These are phyloP conservation scores for Eimeria sp. DNA, from an alignment of 169 alveolate species.

Conservation along the genomic window DNA sequence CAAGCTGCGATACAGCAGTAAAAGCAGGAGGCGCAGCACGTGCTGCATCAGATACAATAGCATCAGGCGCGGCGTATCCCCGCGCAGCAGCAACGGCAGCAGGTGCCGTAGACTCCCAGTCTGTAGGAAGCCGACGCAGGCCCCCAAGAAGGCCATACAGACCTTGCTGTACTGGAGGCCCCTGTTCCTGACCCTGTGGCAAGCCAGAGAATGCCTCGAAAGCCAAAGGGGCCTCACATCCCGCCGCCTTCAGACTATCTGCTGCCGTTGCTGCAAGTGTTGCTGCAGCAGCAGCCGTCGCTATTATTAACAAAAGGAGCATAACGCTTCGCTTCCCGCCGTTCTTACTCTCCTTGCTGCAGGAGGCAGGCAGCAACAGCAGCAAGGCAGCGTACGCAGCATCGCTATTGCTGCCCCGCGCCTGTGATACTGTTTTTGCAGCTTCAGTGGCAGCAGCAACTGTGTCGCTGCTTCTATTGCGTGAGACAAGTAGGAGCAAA, in stretches of 20 bases:
- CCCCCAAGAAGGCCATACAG: neutral
- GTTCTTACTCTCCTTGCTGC: slow-evolving; percentile 1
- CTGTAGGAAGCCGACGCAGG: slow-evolving; percentile 24
- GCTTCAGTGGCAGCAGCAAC: slow-evolving; percentile 44
- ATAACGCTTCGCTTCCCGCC: slow-evolving; percentile 1
- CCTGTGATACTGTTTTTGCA: slow-evolving; percentile 29
- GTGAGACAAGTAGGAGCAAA: neutral
- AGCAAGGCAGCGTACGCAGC: slow-evolving; percentile 39
- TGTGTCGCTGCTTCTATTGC: slow-evolving; percentile 15
- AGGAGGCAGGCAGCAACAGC: slow-evolving; percentile 31
- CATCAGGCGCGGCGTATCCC: neutral
- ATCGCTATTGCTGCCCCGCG: slow-evolving; percentile 35
- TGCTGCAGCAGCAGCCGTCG: neutral
- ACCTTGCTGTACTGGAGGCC: neutral
- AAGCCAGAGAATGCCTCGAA: slow-evolving; percentile 6
- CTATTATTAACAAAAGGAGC: neutral
- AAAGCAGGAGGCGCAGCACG: slow-evolving; percentile 10
- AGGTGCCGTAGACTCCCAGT: slow-evolving; percentile 15
- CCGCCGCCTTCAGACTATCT: slow-evolving; percentile 10
- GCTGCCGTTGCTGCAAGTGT: neutral
- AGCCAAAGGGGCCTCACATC: slow-evolving; percentile 29
- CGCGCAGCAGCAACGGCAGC: slow-evolving; percentile 44
- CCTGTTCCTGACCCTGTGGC: neutral
- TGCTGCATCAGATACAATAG: neutral
- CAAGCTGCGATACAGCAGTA: neutral